Conservation (phyloP, 108 stramenopile species). For the Chaetoceros muelleri region DNA sequence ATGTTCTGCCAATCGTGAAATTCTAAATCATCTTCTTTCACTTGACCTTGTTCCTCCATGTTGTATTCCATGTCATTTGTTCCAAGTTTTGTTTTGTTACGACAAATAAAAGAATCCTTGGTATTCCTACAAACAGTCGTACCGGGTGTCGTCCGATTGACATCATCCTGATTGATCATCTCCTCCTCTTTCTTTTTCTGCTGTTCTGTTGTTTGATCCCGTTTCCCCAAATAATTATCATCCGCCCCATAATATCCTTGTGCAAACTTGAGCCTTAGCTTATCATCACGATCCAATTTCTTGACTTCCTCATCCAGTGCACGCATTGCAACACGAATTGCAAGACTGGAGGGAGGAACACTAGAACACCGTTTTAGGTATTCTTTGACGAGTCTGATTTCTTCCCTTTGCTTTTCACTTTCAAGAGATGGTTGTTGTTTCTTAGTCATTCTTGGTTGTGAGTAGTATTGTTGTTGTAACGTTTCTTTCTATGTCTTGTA, state of each 20-base stretch:
- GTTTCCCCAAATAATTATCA: background rate
- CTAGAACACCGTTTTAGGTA: background rate
- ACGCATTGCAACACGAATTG: slow-evolving; percentile 45
- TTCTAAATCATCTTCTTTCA: slow-evolving; percentile 15
- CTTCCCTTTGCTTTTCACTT: no score
- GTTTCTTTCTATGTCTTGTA: no score
- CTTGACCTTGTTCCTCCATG: no score
- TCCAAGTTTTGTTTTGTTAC: no score
- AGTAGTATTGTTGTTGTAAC: no score
- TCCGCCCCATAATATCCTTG: slow-evolving; percentile 1
- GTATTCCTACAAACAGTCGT: no score
- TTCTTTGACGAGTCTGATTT: background rate
- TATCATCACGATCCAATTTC: slow-evolving; percentile 48
- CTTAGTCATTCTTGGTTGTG: no score
- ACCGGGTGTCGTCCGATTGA: slow-evolving; percentile 26
- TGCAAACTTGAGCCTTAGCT: slow-evolving; percentile 39
- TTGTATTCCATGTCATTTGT: no score
- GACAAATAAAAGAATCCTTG: no score
- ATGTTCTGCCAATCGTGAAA: slow-evolving; percentile 32
- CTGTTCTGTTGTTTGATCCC: background rate
- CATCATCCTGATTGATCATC: slow-evolving; percentile 15
- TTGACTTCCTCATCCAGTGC: slow-evolving; percentile 48
- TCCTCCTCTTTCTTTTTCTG: slow-evolving; percentile 6
- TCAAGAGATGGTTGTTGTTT: no score
- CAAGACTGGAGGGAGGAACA: slow-evolving; percentile 25